Base-by-base conservation (phyloP, 305 asterid genomes). In the Fraxinus dipetala region DNA sequence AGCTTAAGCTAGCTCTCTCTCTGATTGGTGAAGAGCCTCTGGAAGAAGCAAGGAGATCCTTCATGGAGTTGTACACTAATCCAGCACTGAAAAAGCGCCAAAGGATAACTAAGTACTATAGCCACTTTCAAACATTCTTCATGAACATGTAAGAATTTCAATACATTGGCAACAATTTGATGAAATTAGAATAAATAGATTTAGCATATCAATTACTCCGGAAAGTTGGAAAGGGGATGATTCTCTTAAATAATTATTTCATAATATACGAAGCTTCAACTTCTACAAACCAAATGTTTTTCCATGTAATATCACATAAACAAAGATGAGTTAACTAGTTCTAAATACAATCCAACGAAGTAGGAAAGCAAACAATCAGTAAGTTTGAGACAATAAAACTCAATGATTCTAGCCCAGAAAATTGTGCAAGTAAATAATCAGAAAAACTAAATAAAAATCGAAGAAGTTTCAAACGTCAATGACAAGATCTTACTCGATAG, bases 1-100 rank as follows among this genome's bases (percentile, higher is more conserved):
- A 87, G 90, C 97, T 85, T 82, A 91, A 86, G 89, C 98, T 92
- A 85, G 97, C 97, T 87, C 92, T 91, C 90, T 96, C 98, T 85
- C 95, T 91, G 82, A 96, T 93, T 80, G 99, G 98, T 69, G 99
- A 94, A 87, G 98, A 92, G 61, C 84, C 92, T 85, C 86, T 91
- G 80, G 99, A 94, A 84, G 98, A 91, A 63, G 88, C 89, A 78
- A 90, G 90, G 85, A 96, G 91, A 81, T 93, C 97, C 84, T 87
- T 96, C 94, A 95, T 90, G 86, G 99, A 88, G 88, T 82, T 91
- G 89, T 85, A 89, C 82, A 82, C 89, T 84, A 84, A 85, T 79
- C 92, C 95, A 76, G 94, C 86, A 87, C 99, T 95, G 87, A 56
- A 67, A 83, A 81, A 65, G 65, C 63, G 65, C 65, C 59, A 81